Evolutionary conservation across 139 green algal species (phyloP), one percentile per base, ranked within the genome.

Genomic region (Marvania coccoides): DNA sequence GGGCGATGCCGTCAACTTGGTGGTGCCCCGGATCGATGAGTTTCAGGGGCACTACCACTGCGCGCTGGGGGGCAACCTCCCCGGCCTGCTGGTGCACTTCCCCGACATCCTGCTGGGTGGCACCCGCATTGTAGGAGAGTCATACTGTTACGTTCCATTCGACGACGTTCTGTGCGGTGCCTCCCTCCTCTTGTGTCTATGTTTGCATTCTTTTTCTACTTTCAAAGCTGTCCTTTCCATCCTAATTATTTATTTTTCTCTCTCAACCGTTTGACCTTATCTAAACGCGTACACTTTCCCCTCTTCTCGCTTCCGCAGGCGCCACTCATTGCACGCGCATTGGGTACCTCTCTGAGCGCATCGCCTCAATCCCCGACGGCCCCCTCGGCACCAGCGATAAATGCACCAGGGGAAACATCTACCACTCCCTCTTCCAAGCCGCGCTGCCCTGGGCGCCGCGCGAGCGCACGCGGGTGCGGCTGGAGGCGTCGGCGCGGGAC

Each of bases 41-140:
- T 66, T 67, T 30, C 37, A 73, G 19, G 71, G 60, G n/a, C 31
- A 61, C 13, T 42, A 28, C 30, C 68, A 73, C 37, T 67, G 39
- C 61, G 35, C 69, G 65, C 60, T 74, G 42, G 45, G 42, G 40
- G 56, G 46, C 38, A 38, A 63, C 14, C 19, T 19, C 19, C 33
- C 29, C 24, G 87, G 84, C 3, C 47, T 88, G 29, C 23, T 92
- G 3, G 63, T 95, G 9, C 59, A 89, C 66, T 85, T 91, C 66
- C 88, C 88, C 10, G 87, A 95, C 56, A 19, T 89, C 36, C 79
- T 95, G 55, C 70, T 95, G 48, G 30, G 28, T 3, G 63, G 63
- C 31, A 70, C 63, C 19, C 23, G 63, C 19, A 28, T 70, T n/a
- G 46, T n/a, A n/a, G 7, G 8, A 15, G 46, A 5, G n/a, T n/a